Percentiles rank a stretch among this genome's conserved stretches.
phyloP scores from a whole-genome alignment of 495 filamentous ascomycete genomes.

The Hypoxylon fragiforme region DNA sequence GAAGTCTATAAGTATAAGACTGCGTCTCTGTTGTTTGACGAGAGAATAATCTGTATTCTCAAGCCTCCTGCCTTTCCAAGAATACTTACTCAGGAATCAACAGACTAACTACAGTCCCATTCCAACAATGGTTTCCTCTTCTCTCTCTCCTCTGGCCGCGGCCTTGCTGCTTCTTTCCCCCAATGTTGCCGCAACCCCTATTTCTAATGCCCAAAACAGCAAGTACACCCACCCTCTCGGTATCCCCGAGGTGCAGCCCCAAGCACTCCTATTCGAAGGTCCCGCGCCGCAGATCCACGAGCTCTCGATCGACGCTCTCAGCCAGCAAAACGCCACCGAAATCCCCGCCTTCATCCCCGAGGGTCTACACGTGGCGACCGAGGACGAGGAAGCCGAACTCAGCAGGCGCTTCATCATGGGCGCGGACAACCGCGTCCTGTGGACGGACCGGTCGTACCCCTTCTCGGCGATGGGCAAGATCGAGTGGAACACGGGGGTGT shows the following conservation, averaged over 20 bases:
- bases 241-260: not conserved
- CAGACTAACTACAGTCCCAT: not conserved
- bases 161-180: not conserved
- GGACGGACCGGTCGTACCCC: conserved; percentile 6
- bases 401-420: conserved; percentile 1
- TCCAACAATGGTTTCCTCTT: not conserved
- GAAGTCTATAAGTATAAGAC: not conserved
- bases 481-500: conserved; percentile 1
- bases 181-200: not conserved
- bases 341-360: not conserved
- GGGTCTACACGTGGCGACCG: not conserved
- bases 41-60: no score
- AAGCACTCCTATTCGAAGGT: not conserved
- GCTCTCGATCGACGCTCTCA: not conserved
- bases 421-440: conserved; percentile 8
- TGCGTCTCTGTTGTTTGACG: no score
- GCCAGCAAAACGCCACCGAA: not conserved
- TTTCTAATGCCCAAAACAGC: not conserved
- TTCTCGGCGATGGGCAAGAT: conserved; percentile 9
- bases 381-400: not conserved
- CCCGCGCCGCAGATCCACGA: not conserved
- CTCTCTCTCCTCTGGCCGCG: not conserved
- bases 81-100: no score
- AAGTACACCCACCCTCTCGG: not conserved
- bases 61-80: no score